Evolutionary conservation across 164 flowering plant species (phyloP).

Genomic region (Umbilicus rupestris): DNA sequence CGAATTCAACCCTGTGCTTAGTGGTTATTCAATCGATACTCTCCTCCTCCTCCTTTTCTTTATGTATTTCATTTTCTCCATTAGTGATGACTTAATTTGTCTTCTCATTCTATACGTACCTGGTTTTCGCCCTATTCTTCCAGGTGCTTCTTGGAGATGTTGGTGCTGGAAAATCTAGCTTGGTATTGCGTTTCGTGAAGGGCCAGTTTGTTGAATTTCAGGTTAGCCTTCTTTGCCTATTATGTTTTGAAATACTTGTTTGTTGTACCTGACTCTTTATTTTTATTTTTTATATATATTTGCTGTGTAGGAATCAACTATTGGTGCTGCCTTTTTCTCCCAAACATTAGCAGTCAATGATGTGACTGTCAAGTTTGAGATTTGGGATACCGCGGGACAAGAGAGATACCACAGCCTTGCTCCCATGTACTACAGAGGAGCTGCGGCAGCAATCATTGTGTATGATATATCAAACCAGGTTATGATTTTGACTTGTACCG

Average conservation of each 20-base stretch:
- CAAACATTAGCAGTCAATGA: slow-evolving; percentile 56
- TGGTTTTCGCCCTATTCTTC: slow-evolving; percentile 2
- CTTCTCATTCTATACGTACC: no score
- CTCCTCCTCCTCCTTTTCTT: neutral
- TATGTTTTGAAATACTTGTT: neutral
- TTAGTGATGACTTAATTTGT: neutral
- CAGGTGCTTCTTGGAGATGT: slow-evolving; percentile 66
- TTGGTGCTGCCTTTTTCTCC: slow-evolving; percentile 67
- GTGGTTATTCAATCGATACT: no score
- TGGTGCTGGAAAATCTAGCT: slow-evolving; percentile 72
- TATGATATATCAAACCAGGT: slow-evolving; percentile 51
- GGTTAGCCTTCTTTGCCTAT: slow-evolving; percentile 19
- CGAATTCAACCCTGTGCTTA: no score
- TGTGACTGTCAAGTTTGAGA: slow-evolving; percentile 59
- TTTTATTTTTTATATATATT: neutral
- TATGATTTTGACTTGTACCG: slow-evolving; percentile 12
- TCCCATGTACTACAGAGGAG: slow-evolving; percentile 73
- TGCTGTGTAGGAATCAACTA: slow-evolving; percentile 52
- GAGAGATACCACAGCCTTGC: slow-evolving; percentile 72
- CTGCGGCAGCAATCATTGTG: slow-evolving; percentile 65
- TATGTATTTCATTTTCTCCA: slow-evolving; percentile 3
- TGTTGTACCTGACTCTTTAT: neutral
- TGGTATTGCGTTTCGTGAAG: slow-evolving; percentile 61
- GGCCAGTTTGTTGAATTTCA: slow-evolving; percentile 69
- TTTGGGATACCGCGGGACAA: slow-evolving; percentile 84